phyloP scores from a whole-genome alignment of 805 yeast species.

The Saccharomycopsis schoenii region DNA sequence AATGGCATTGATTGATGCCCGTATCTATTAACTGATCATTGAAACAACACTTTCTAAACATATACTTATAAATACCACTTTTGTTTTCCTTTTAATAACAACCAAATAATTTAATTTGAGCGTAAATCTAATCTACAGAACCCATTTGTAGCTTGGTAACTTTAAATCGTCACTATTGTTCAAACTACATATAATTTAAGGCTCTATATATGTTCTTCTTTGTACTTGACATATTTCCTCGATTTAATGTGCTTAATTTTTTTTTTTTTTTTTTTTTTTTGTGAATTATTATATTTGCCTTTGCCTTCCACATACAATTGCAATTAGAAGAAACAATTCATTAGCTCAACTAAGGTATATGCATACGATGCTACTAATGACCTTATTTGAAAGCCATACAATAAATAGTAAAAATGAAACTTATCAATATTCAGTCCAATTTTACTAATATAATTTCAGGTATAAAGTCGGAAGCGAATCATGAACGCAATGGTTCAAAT shows the following conservation, averaged over 20 bases:
- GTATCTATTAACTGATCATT: background rate
- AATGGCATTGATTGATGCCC: background rate
- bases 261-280: background rate
- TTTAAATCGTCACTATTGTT: too few species aligned
- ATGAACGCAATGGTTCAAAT: background rate
- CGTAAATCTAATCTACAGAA: too few species aligned
- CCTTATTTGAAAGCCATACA: background rate
- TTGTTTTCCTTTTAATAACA: background rate
- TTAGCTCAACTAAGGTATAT: too few species aligned
- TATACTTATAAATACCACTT: background rate
- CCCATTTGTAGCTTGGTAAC: too few species aligned
- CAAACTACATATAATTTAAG: too few species aligned
- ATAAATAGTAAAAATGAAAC: background rate
- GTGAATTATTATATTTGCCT: too few species aligned
- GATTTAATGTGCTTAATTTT: background rate
- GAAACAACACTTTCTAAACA: background rate
- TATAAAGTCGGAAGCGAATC: background rate
- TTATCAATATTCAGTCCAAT: slow-evolving; percentile 5
- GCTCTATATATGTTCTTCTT: too few species aligned
- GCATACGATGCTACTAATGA: background rate
- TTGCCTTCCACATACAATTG: too few species aligned
- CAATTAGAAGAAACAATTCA: too few species aligned
- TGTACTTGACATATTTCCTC: too few species aligned
- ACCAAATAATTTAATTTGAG: too few species aligned
- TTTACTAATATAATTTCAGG: background rate